Percentiles rank a stretch among this genome's conserved stretches.
Evolutionary conservation across 2,329 filamentous ascomycete genomes (phyloP).

Genomic region (Teratosphaeria pseudoeucalypti): DNA sequence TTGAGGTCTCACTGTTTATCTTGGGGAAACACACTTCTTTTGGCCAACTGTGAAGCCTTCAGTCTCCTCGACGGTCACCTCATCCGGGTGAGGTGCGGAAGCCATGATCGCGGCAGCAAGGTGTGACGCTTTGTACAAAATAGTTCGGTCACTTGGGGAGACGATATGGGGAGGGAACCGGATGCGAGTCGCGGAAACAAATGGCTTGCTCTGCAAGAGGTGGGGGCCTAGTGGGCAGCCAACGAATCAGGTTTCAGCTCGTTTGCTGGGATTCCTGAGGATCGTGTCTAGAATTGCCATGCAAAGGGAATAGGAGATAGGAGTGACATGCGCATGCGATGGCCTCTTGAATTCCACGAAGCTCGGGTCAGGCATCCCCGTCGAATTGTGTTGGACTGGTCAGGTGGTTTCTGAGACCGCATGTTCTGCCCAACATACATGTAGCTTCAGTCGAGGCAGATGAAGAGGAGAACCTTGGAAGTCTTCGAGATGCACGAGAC

Average conservation of each 20-base stretch:
- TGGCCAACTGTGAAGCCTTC: constrained; percentile 92
- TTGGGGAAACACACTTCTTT: constrained; percentile 55
- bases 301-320: neutral
- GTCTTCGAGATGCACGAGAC: too few species aligned
- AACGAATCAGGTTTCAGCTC: neutral
- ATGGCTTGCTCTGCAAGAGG: neutral
- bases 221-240: neutral
- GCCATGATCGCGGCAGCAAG: constrained; percentile 16
- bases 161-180: neutral
- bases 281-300: neutral
- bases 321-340: neutral
- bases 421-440: too few species aligned
- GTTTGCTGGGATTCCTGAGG: neutral
- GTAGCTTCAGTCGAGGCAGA: too few species aligned
- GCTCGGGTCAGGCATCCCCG: neutral
- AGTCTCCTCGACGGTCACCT: constrained; percentile 76
- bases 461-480: too few species aligned
- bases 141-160: neutral
- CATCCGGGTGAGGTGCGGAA: constrained; percentile 49
- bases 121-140: neutral
- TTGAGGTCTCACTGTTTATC: neutral
- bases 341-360: neutral
- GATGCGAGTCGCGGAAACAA: neutral
- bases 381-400: too few species aligned
- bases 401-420: too few species aligned